Conservation (phyloP, 2,329 filamentous ascomycete genomes). For the Monosporascus sp. region DNA sequence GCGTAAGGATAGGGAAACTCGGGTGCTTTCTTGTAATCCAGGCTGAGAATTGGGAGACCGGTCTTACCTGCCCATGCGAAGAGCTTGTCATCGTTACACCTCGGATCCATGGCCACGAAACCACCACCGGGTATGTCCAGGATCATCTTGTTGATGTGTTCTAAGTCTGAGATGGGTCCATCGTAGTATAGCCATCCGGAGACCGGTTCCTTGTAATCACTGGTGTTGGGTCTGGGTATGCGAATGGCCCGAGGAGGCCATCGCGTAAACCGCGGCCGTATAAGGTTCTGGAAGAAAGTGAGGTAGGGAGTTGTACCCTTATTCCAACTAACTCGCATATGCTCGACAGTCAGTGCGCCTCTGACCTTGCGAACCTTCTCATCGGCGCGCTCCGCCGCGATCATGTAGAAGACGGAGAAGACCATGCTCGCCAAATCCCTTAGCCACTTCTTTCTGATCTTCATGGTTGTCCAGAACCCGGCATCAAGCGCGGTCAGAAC, state of each 20-base stretch:
- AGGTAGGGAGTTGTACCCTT: slow-evolving; percentile 89
- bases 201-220: slow-evolving; percentile 78
- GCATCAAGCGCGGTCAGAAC: slow-evolving; percentile 90
- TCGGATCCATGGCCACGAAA: slow-evolving; percentile 95
- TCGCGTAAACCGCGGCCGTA: slow-evolving; percentile 73
- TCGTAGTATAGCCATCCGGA: slow-evolving; percentile 92
- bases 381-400: slow-evolving; percentile 89
- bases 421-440: slow-evolving; percentile 76
- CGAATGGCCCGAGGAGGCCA: slow-evolving; percentile 79
- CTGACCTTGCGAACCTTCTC: slow-evolving; percentile 93
- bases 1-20: slow-evolving; percentile 83
- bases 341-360: slow-evolving; percentile 81
- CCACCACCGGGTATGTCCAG: slow-evolving; percentile 91
- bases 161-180: slow-evolving; percentile 72
- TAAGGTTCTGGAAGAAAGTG: slow-evolving; percentile 61
- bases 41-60: slow-evolving; percentile 79
- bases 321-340: slow-evolving; percentile 90
- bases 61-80: slow-evolving; percentile 88
- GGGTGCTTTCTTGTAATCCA: slow-evolving; percentile 87
- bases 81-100: slow-evolving; percentile 89
- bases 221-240: slow-evolving; percentile 74
- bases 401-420: slow-evolving; percentile 85
- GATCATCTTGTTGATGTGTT: slow-evolving; percentile 71
- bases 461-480: slow-evolving; percentile 98
- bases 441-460: slow-evolving; percentile 71